A percentile compares a stretch with the other conserved stretches of the same genome.
Conservation (phyloP, 495 filamentous ascomycete species). For the Elaphomyces granulatus region DNA sequence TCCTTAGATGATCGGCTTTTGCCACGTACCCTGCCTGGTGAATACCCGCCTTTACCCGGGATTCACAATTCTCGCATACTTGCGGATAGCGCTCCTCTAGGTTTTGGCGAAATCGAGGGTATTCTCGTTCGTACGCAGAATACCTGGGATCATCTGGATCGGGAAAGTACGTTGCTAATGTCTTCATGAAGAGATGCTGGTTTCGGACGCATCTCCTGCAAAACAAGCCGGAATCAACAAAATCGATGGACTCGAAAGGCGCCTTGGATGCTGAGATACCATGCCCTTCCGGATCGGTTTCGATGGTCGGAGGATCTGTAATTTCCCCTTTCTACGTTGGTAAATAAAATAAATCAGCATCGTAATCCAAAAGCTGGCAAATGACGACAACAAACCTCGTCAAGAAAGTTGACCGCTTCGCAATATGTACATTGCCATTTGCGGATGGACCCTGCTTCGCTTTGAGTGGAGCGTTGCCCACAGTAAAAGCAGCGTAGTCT, state of each 20-base stretch:
- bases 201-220: constrained; percentile 69
- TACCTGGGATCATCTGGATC: constrained; percentile 50
- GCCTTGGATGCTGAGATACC: constrained; percentile 16
- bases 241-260: constrained; percentile 20
- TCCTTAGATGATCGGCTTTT: constrained; percentile 59
- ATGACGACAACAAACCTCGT: constrained; percentile 40
- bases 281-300: constrained; percentile 20
- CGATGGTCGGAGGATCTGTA: constrained; percentile 63
- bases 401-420: constrained; percentile 71
- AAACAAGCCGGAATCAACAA: constrained; percentile 43
- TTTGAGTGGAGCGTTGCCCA: constrained; percentile 42
- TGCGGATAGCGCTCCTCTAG: constrained; percentile 72
- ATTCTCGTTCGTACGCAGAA: constrained; percentile 38
- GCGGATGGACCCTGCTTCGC: constrained; percentile 34
- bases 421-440: constrained; percentile 59
- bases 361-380: background rate
- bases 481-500: constrained; percentile 67
- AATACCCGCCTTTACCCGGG: constrained; percentile 48
- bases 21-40: constrained; percentile 57
- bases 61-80: constrained; percentile 63
- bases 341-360: constrained; percentile 11
- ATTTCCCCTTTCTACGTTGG: constrained; percentile 61
- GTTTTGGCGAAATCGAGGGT: constrained; percentile 43
- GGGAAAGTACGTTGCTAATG: constrained; percentile 56
- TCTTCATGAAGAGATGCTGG: constrained; percentile 56